These are phyloP conservation scores for Mortierella sp. DNA, from an alignment of 371 early-diverging fungal species.

Conservation along the genomic window DNA sequence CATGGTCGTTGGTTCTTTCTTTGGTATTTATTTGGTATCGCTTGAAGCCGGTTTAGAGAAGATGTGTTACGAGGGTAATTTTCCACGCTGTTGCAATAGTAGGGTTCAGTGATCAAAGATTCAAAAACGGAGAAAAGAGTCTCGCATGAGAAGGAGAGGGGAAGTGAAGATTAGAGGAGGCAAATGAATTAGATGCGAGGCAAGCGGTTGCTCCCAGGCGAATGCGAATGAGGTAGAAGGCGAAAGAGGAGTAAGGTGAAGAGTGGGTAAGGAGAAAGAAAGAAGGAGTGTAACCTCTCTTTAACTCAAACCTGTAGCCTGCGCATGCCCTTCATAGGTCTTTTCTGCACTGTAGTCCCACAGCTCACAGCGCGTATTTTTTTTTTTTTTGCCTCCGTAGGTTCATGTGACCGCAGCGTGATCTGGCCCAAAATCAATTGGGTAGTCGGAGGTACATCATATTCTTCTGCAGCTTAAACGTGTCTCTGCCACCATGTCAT, in stretches of 20 bases:
- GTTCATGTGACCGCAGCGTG: slow-evolving; percentile 37
- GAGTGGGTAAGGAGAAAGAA: neutral
- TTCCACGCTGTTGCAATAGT: neutral
- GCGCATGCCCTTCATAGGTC: neutral
- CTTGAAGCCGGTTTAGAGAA: neutral
- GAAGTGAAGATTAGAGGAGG: neutral
- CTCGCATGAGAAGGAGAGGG: slow-evolving; percentile 6
- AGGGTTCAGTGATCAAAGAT: neutral
- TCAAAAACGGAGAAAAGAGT: slow-evolving; percentile 4
- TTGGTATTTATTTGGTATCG: slow-evolving; percentile 4
- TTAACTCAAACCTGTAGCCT: neutral
- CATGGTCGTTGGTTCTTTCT: slow-evolving; percentile 18
- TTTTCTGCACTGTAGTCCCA: neutral
- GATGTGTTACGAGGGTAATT: neutral
- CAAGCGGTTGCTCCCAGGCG: neutral
- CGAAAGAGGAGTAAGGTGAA: neutral
- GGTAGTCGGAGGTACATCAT: neutral
- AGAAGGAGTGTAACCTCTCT: neutral
- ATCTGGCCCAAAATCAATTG: slow-evolving; percentile 12
- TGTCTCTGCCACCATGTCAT: too few species aligned
- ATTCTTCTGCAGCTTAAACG: neutral
- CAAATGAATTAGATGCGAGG: neutral
- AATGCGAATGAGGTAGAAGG: slow-evolving; percentile 1
- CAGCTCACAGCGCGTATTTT: slow-evolving; percentile 14
- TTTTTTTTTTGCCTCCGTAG: neutral